Evolutionary conservation across 2,329 filamentous ascomycete genomes (phyloP).

Genomic region (Pseudomassariella vexata): DNA sequence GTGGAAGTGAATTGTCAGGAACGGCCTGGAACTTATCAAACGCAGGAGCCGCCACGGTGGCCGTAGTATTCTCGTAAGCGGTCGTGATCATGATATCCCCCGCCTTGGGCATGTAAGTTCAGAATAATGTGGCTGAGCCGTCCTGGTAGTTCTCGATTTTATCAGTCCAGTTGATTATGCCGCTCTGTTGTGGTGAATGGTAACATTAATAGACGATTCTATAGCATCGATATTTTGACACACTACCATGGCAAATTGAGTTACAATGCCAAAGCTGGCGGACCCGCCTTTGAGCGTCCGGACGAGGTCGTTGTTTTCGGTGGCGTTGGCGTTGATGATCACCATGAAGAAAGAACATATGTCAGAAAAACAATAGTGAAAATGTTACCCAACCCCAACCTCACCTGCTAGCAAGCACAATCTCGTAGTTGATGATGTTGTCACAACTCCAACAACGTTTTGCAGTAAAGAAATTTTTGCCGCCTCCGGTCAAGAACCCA

Average conservation of each 20-base stretch:
- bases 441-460: conserved; percentile 37
- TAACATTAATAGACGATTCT: conserved; percentile 9
- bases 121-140: conserved; percentile 11
- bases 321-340: conserved; percentile 31
- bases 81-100: conserved; percentile 7
- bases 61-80: conserved; percentile 10
- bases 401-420: conserved; percentile 37
- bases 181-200: conserved; percentile 5
- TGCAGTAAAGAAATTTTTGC: conserved; percentile 12
- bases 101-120: conserved; percentile 4
- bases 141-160: conserved; percentile 10
- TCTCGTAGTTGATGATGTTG: conserved; percentile 33
- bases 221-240: conserved; percentile 7
- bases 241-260: conserved; percentile 19
- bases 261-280: conserved; percentile 35
- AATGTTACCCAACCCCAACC: too few species aligned
- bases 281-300: conserved; percentile 37
- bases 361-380: too few species aligned
- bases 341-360: too few species aligned
- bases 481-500: conserved; percentile 19
- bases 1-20: conserved; percentile 6
- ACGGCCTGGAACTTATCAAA: conserved; percentile 11
- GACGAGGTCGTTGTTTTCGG: conserved; percentile 31
- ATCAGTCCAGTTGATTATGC: conserved; percentile 9
- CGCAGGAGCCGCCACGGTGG: conserved; percentile 6